Evolutionary conservation across 768 basidiomycete species (phyloP).

Genomic region (Hypholoma fasciculare): DNA sequence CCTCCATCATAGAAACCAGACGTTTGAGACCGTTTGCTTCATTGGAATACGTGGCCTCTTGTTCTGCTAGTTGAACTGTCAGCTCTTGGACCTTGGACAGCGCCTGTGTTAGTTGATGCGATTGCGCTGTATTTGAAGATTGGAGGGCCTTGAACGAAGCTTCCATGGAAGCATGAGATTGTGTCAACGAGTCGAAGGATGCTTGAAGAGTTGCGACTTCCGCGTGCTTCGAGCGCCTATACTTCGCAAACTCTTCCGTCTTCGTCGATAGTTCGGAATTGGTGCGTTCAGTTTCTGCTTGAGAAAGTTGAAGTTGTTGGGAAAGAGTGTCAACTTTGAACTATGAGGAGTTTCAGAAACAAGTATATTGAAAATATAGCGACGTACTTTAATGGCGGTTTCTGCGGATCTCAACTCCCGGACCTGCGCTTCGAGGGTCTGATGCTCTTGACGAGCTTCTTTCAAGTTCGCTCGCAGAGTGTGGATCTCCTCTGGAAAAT

Average conservation of each 20-base stretch:
- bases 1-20: slow-evolving; percentile 83
- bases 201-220: slow-evolving; percentile 78
- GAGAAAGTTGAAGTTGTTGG: slow-evolving; percentile 79
- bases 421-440: slow-evolving; percentile 62
- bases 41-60: slow-evolving; percentile 78
- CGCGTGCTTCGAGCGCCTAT: slow-evolving; percentile 78
- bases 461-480: slow-evolving; percentile 68
- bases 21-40: slow-evolving; percentile 76
- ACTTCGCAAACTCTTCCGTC: slow-evolving; percentile 81
- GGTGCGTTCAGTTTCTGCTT: slow-evolving; percentile 73
- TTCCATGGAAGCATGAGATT: slow-evolving; percentile 66
- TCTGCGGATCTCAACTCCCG: slow-evolving; percentile 75
- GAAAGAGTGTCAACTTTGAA: slow-evolving; percentile 85
- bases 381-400: slow-evolving; percentile 68
- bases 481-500: slow-evolving; percentile 64
- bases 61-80: slow-evolving; percentile 77
- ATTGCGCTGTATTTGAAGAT: slow-evolving; percentile 67
- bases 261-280: slow-evolving; percentile 68
- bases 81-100: slow-evolving; percentile 75
- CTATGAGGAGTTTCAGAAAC: slow-evolving; percentile 34
- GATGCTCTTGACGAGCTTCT: slow-evolving; percentile 74
- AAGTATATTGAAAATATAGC: not conserved
- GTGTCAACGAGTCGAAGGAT: slow-evolving; percentile 69
- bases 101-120: slow-evolving; percentile 76
- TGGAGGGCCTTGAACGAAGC: slow-evolving; percentile 74